phyloP scores from a whole-genome alignment of 495 filamentous ascomycete species.

The Aspergillus sparsus region DNA sequence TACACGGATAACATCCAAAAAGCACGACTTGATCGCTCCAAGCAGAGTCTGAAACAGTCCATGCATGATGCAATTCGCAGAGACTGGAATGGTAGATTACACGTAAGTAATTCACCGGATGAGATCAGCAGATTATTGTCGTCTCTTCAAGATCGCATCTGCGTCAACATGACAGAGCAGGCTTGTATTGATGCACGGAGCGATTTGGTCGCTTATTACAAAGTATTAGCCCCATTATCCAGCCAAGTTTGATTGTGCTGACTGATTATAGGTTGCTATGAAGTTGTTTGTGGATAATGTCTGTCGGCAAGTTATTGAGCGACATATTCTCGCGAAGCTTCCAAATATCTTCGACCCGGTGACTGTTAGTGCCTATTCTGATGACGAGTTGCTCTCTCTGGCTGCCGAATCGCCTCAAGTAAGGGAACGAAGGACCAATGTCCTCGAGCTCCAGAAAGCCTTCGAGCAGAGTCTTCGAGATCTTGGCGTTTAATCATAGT shows the following conservation, averaged over 20 bases:
- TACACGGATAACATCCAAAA: conserved; percentile 47
- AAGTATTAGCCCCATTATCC: conserved; percentile 19
- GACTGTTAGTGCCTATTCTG: no score
- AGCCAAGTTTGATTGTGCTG: neutral
- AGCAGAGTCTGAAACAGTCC: conserved; percentile 9
- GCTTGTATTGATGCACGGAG: conserved; percentile 28
- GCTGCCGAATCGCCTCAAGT: no score
- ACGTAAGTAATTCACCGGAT: no score
- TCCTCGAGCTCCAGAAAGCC: no score
- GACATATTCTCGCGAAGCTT: no score
- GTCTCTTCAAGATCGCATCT: conserved; percentile 19
- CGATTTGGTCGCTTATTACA: conserved; percentile 35
- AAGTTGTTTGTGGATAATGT: conserved; percentile 46
- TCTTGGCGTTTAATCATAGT: no score
- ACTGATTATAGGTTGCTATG: conserved; percentile 33
- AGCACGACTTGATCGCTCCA: conserved; percentile 24
- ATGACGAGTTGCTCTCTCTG: no score
- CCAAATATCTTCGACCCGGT: no score
- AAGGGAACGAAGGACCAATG: no score
- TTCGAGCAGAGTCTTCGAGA: no score
- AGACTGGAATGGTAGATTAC: conserved; percentile 16
- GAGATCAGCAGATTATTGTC: conserved; percentile 18
- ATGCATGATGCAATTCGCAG: neutral
- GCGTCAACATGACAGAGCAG: conserved; percentile 29
- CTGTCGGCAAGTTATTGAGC: conserved; percentile 41